Base-by-base conservation (phyloP, 2,329 filamentous ascomycete genomes). In the Lachnellula hyalina region DNA sequence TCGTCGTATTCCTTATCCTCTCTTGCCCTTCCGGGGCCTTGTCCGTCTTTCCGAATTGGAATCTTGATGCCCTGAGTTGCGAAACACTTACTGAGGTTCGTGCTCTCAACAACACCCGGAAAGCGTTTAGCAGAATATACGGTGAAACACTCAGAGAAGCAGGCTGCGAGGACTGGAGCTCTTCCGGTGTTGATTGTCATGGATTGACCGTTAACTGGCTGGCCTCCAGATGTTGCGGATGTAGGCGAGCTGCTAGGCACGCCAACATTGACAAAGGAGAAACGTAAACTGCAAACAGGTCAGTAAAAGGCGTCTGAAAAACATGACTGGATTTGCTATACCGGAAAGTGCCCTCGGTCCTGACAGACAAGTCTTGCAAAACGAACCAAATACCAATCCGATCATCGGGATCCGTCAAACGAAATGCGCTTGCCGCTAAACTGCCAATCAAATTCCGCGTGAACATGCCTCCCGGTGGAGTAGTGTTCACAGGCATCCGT, bases 41-140 rank as follows among this genome's bases (percentile, higher is more conserved):
- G 57, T 2, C 87, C 85, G 66, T 96, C 93, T 72, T 96, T 96
- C 21, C 93, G 79, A 52, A 97, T 96, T 0, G 93, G 93, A 23
- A 97, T 96, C 73, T 96, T 96, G 73, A 96, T 96, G 23, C 94
- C 94, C 68, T 99, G 94, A 1, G 83, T 79, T 3, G 94, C 93
- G 73, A 99, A 97, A 58, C 85, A 89, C 72, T 95, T 96, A 78
- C 92, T 96, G 17, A 97, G 75, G 4, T 84, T 74, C 0, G 94
- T 99, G 71, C 89, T 95, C 70, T 97, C 93, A 55, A 96, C 96
- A 1, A 99, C 94, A 41, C 94, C 94, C 0, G 94, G 94, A 72
- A 99, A 99, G 68, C 96, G 96, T 79, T 99, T 99, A 47, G 94
- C 94, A 2, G 90, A 96, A 73, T 87, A 97, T 32, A 99, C 94